Percentiles rank a stretch among this genome's conserved stretches.
These are phyloP conservation scores for Corchorus olitorius DNA, from an alignment of 345 rosid species.

Conservation along the genomic window DNA sequence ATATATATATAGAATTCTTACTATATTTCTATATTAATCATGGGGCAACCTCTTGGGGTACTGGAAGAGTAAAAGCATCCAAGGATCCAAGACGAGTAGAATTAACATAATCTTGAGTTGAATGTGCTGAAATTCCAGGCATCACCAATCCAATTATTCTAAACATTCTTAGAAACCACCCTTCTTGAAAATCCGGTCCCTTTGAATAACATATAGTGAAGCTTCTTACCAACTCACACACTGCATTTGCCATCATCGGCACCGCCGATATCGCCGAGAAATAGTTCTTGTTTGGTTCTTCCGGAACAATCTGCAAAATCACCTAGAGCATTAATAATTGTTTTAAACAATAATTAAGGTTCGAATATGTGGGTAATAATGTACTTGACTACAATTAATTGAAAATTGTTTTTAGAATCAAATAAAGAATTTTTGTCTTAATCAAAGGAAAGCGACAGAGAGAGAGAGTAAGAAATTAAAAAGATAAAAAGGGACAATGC, in stretches of 20 bases:
- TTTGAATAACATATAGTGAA: conserved; percentile 21
- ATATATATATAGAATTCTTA: neutral
- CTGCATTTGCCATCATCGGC: conserved; percentile 14
- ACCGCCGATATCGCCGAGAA: neutral
- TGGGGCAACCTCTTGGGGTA: conserved; percentile 4
- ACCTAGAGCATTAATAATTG: neutral
- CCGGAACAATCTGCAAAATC: conserved; percentile 3
- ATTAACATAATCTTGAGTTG: conserved; percentile 52
- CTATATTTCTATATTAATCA: neutral
- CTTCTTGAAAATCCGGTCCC: conserved; percentile 44
- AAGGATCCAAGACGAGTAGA: conserved; percentile 30
- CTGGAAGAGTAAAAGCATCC: conserved; percentile 24
- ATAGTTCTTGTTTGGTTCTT: conserved; percentile 14
- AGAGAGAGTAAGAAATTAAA: neutral
- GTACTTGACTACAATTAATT: too few species aligned
- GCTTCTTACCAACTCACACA: conserved; percentile 15
- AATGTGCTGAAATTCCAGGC: conserved; percentile 47
- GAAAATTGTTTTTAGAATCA: neutral
- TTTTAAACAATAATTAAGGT: neutral
- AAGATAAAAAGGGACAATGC: neutral
- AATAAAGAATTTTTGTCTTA: neutral
- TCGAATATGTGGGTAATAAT: too few species aligned
- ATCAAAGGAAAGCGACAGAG: neutral
- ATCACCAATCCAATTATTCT: conserved; percentile 39
- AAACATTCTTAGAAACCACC: conserved; percentile 34